Evolutionary conservation across 495 filamentous ascomycete species (phyloP).

Genomic region (Hyaloscypha variabilis): DNA sequence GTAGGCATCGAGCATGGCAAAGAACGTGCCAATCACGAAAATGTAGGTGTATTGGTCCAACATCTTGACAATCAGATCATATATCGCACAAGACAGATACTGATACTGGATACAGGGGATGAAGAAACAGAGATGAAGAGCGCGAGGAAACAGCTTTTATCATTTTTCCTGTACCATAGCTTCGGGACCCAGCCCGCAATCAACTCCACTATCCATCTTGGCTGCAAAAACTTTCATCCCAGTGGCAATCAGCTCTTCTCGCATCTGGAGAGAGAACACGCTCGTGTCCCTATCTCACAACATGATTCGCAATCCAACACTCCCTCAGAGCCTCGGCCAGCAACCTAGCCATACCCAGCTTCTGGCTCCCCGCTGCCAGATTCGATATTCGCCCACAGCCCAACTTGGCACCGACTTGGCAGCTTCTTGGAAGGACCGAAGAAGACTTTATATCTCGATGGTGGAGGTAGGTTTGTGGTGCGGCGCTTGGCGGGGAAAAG

Average conservation of each 20-base stretch:
- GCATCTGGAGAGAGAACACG: neutral
- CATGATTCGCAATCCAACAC: neutral
- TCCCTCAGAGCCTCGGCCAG: neutral
- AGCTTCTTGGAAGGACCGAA: neutral
- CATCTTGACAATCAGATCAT: constrained; percentile 3
- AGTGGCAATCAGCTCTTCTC: neutral
- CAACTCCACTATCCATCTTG: neutral
- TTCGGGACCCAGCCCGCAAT: neutral
- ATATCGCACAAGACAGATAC: neutral
- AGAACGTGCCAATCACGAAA: constrained; percentile 76
- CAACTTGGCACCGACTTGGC: neutral
- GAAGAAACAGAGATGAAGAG: neutral
- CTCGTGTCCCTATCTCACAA: neutral
- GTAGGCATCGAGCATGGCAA: constrained; percentile 74
- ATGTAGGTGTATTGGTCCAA: constrained; percentile 34
- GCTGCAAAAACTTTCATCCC: neutral
- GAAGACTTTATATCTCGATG: neutral
- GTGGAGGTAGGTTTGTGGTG: neutral
- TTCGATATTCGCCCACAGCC: no score
- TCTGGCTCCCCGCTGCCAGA: neutral
- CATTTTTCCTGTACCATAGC: neutral
- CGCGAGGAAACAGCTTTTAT: neutral
- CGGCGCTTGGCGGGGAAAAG: neutral
- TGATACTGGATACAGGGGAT: neutral
- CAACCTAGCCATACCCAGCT: neutral